Conservation (phyloP, 202 grass and related monocot genomes). For the Thinopyrum obtusiflorum region DNA sequence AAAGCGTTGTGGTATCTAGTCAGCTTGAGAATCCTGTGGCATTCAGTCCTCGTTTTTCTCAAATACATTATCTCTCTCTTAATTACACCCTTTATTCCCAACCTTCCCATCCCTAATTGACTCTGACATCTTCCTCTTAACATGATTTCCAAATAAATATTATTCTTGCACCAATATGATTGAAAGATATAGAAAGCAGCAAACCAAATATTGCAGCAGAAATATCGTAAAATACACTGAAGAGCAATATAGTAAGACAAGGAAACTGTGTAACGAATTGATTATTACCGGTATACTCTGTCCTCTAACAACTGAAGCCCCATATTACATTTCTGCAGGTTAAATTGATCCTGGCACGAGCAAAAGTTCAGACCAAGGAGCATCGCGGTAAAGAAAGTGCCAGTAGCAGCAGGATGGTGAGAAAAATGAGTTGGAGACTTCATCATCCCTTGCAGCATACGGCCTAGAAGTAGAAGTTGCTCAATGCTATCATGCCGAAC, state of each 20-base stretch:
- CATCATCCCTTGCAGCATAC: slow-evolving; percentile 97
- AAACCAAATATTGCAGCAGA: slow-evolving; percentile 6
- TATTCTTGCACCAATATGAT: slow-evolving; percentile 25
- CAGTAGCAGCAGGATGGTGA: slow-evolving; percentile 86
- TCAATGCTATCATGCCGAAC: slow-evolving; percentile 95
- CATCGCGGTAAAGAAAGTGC: slow-evolving; percentile 97
- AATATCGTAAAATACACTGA: slow-evolving; percentile 20
- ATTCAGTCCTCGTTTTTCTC: background rate
- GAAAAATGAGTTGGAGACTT: slow-evolving; percentile 89
- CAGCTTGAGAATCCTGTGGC: background rate
- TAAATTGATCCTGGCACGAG: slow-evolving; percentile 83
- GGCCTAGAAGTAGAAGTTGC: slow-evolving; percentile 90
- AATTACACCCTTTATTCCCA: background rate
- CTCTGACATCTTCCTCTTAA: background rate
- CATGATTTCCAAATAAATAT: slow-evolving; percentile 6
- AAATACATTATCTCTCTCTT: background rate
- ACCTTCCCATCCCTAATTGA: background rate
- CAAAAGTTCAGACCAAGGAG: slow-evolving; percentile 93
- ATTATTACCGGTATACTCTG: slow-evolving; percentile 86
- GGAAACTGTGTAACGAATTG: slow-evolving; percentile 12
- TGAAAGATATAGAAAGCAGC: slow-evolving; percentile 5
- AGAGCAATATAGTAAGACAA: slow-evolving; percentile 21
- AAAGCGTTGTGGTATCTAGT: background rate
- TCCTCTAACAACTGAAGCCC: slow-evolving; percentile 96
- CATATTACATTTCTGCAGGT: slow-evolving; percentile 75